phyloP scores from a whole-genome alignment of 2,329 filamentous ascomycete genomes.

The Passalora sequoiae region DNA sequence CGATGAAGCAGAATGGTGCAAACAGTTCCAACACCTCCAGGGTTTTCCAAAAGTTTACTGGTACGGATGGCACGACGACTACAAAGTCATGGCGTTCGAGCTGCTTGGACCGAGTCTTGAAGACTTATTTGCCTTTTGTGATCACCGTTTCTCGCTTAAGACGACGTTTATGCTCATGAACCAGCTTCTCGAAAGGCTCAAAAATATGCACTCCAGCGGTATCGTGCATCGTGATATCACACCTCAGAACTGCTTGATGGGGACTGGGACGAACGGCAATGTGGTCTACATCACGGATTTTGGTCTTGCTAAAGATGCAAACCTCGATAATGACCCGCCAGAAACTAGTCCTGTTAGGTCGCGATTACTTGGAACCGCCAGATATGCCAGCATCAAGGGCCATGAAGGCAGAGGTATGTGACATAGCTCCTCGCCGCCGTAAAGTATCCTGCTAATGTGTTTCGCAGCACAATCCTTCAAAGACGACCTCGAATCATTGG shows the following conservation, averaged over 20 bases:
- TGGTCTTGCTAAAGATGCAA: slow-evolving; percentile 13
- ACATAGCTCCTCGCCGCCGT: not conserved
- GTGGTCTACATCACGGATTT: slow-evolving; percentile 21
- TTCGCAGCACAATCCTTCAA: slow-evolving; percentile 25
- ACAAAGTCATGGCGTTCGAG: slow-evolving; percentile 23
- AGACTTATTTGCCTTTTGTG: slow-evolving; percentile 20
- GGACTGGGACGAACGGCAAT: slow-evolving; percentile 19
- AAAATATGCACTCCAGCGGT: not conserved
- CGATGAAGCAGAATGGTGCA: slow-evolving; percentile 18
- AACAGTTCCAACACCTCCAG: slow-evolving; percentile 10
- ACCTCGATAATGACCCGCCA: slow-evolving; percentile 1
- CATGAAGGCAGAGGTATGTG: slow-evolving; percentile 19
- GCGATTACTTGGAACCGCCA: slow-evolving; percentile 17
- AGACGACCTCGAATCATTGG: slow-evolving; percentile 29
- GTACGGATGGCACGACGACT: slow-evolving; percentile 22
- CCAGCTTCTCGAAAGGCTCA: slow-evolving; percentile 5
- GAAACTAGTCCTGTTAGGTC: not conserved
- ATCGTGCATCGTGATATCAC: slow-evolving; percentile 14
- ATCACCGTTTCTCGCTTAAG: slow-evolving; percentile 9
- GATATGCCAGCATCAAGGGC: slow-evolving; percentile 25
- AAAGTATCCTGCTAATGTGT: not conserved
- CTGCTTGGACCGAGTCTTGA: slow-evolving; percentile 24
- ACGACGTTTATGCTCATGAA: slow-evolving; percentile 12
- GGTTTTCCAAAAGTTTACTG: slow-evolving; percentile 20
- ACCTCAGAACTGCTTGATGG: slow-evolving; percentile 16